Evolutionary conservation across 2,329 filamentous ascomycete genomes (phyloP).

Genomic region (Moelleriella libera): DNA sequence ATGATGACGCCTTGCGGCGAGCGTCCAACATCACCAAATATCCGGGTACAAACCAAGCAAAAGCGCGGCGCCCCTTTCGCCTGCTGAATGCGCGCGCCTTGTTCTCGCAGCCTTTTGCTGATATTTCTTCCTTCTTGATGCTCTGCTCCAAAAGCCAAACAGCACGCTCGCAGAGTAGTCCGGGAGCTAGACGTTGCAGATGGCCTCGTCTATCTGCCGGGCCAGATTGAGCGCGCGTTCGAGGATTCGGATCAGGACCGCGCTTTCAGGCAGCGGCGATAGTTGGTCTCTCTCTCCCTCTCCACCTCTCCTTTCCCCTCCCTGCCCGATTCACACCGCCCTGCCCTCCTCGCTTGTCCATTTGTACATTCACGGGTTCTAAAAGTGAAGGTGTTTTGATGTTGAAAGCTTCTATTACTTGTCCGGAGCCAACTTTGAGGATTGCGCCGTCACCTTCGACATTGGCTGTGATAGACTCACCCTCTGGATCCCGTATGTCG

Average conservation of each 20-base stretch:
- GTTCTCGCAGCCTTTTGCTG: no score
- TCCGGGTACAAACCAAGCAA: no score
- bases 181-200: conserved; percentile 30
- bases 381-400: no score
- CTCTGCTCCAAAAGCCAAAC: conserved; percentile 26
- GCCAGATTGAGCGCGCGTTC: conserved; percentile 33
- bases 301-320: no score
- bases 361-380: no score
- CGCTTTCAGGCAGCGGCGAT: conserved; percentile 41
- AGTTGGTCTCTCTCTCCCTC: conserved; percentile 24
- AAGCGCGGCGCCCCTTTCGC: no score
- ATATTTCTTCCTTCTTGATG: no score
- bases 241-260: conserved; percentile 46
- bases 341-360: no score
- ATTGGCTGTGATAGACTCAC: conserved; percentile 46
- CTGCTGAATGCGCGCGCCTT: no score
- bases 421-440: conserved; percentile 37
- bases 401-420: conserved; percentile 42
- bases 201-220: conserved; percentile 42
- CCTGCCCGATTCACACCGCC: no score
- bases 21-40: no score
- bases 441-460: conserved; percentile 43
- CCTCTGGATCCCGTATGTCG: conserved; percentile 60
- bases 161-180: conserved; percentile 42
- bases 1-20: no score